Base-by-base conservation (phyloP, 441 rosid genomes). In the Adansonia gregorii region DNA sequence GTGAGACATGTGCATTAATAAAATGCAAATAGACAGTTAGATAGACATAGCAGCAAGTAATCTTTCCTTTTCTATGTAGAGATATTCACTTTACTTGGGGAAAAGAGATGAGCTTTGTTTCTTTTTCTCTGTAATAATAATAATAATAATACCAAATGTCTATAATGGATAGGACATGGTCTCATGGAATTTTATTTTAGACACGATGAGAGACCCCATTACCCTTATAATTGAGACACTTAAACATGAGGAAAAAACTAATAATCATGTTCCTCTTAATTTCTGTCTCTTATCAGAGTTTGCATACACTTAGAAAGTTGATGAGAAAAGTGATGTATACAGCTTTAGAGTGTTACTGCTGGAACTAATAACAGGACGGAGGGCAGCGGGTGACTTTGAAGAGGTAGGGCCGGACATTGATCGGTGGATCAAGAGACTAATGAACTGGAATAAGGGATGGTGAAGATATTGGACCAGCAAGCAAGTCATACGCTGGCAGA, bases 311-410 rank as follows among this genome's bases (percentile, higher is more conserved):
- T 67, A 91, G 68, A 91, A 87, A 76, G 93, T 94, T 69, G 97
- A 94, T 4, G 93, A 94, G 78, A 94, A 94, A 86, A 94, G 97
- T 15, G 97, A 94, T 9, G 98, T 94, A 4, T 94, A 94, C 77
- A 94, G 98, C 64, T 94, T 93, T 0, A 95, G 98, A 4, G 97
- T 95, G 14, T 97, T 95, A 17, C 71, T 95, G 0, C 54, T 92
- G 60, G 98, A 95, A 82, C 82, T 95, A 0, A 85, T 95, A 49
- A 89, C 93, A 1, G 98, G 99, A 22, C 76, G 91, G 61, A 88
- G 87, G 56, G 98, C 99, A 0, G 93, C 93, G 2, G 97, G 93
- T 1, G 89, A 89, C 39, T 93, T 93, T 7, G 98, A 94, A 61
- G 97, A 95, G 67, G 97, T 90, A 71, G 95, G 94, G 45, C 46